Evolutionary conservation across 2,329 filamentous ascomycete species (phyloP).

Genomic region (Coniochaeta sp.): DNA sequence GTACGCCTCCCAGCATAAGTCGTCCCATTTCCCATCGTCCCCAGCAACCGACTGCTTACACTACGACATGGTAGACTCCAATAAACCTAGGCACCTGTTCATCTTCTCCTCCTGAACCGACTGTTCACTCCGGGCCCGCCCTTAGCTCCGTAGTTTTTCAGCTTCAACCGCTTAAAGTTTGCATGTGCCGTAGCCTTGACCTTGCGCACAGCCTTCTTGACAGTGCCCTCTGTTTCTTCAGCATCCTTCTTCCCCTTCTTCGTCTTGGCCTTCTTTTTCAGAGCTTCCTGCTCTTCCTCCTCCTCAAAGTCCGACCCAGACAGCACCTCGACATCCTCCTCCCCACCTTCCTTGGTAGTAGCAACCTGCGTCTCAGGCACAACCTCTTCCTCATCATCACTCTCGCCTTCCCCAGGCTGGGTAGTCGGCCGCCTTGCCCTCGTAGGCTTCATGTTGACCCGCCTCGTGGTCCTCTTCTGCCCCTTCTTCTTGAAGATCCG

Average conservation of each 20-base stretch:
- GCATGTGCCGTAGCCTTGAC: conserved; percentile 57
- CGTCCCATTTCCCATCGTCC: no score
- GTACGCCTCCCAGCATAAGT: no score
- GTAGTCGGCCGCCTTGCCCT: conserved; percentile 36
- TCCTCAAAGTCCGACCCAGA: conserved; percentile 27
- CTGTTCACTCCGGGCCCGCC: conserved; percentile 50
- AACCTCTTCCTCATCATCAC: conserved; percentile 26
- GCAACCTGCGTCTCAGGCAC: conserved; percentile 30
- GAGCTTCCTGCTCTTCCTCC: conserved; percentile 18
- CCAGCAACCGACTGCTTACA: no score
- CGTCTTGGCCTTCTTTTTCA: conserved; percentile 14
- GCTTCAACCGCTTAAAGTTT: conserved; percentile 60
- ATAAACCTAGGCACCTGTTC: conserved; percentile 5
- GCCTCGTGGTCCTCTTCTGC: conserved; percentile 68
- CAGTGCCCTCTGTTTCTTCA: conserved; percentile 26
- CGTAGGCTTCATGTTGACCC: conserved; percentile 55
- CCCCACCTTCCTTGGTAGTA: conserved; percentile 15
- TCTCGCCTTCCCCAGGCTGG: conserved; percentile 16
- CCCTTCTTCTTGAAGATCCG: conserved; percentile 76
- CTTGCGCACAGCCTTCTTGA: conserved; percentile 49
- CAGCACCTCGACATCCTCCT: not conserved
- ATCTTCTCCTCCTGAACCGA: conserved; percentile 46
- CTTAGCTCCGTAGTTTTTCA: conserved; percentile 55
- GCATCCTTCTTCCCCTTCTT: conserved; percentile 15
- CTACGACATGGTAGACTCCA: no score